Percentiles rank a stretch among this genome's conserved stretches.
These are phyloP conservation scores for Aspergillus arachidicola DNA, from an alignment of 2,329 filamentous ascomycete genomes.

Conservation along the genomic window DNA sequence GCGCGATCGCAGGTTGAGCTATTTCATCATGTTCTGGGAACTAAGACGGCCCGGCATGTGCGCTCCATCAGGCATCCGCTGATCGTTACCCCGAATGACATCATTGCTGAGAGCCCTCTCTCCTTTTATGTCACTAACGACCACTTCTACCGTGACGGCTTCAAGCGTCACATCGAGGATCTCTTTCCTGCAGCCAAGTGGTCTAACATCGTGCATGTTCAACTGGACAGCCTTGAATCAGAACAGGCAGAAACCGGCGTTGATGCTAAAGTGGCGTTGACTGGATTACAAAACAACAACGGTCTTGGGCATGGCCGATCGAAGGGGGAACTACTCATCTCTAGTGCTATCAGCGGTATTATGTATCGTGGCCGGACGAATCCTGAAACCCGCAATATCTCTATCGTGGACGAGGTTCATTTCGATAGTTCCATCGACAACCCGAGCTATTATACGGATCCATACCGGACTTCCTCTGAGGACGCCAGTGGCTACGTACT, in stretches of 20 bases:
- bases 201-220: slow-evolving; percentile 54
- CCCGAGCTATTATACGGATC: slow-evolving; percentile 60
- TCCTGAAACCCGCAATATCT: slow-evolving; percentile 37
- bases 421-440: slow-evolving; percentile 58
- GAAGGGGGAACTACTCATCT: slow-evolving; percentile 34
- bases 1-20: slow-evolving; percentile 60
- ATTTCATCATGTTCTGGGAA: slow-evolving; percentile 56
- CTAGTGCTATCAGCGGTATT: slow-evolving; percentile 49
- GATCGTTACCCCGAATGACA: slow-evolving; percentile 62
- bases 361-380: slow-evolving; percentile 45
- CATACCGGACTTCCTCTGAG: slow-evolving; percentile 45
- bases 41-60: slow-evolving; percentile 48
- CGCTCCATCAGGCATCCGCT: slow-evolving; percentile 57
- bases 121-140: slow-evolving; percentile 65
- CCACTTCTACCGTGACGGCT: slow-evolving; percentile 56
- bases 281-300: slow-evolving; percentile 57
- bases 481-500: slow-evolving; percentile 60
- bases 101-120: slow-evolving; percentile 51
- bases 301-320: slow-evolving; percentile 56
- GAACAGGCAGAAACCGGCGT: slow-evolving; percentile 39
- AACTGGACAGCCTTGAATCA: slow-evolving; percentile 32
- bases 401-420: slow-evolving; percentile 46
- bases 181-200: slow-evolving; percentile 47
- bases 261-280: slow-evolving; percentile 48
- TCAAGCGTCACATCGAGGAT: slow-evolving; percentile 53